A percentile compares a stretch with the other conserved stretches of the same genome.
Conservation (phyloP, 495 filamentous ascomycete genomes). For the Aspergillus diversus region DNA sequence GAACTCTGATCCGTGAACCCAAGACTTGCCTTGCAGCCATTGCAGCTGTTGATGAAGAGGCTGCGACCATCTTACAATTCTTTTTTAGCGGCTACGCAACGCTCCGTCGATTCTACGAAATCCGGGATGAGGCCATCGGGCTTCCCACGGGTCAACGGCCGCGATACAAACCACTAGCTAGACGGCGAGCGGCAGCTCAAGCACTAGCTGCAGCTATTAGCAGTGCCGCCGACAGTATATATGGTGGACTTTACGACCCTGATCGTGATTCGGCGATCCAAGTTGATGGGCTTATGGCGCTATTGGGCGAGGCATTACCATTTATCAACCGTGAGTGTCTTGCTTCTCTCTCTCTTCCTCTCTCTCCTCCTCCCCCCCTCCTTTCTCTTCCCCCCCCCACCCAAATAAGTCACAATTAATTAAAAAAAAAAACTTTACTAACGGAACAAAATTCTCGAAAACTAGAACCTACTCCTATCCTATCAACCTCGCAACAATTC, state of each 20-base stretch:
- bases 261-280: constrained; percentile 76
- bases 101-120: constrained; percentile 82
- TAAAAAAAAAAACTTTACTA: not conserved
- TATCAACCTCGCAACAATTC: constrained; percentile 67
- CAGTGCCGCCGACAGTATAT: constrained; percentile 85
- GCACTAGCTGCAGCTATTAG: constrained; percentile 77
- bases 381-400: constrained; percentile 16
- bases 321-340: constrained; percentile 65
- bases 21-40: constrained; percentile 65
- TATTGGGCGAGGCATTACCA: constrained; percentile 80
- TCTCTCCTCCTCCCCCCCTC: not conserved
- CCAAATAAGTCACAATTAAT: not conserved
- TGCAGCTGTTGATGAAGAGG: constrained; percentile 69
- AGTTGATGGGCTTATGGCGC: constrained; percentile 80
- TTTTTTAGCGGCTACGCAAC: constrained; percentile 91
- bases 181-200: constrained; percentile 67
- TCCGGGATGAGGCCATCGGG: constrained; percentile 67
- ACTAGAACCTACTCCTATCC: constrained; percentile 40
- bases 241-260: constrained; percentile 83
- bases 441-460: too few species aligned
- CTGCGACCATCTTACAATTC: constrained; percentile 76
- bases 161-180: constrained; percentile 49
- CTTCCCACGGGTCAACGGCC: constrained; percentile 44
- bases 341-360: not conserved
- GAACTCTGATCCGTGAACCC: constrained; percentile 65